These are phyloP conservation scores for Rhinocladiella mackenziei DNA, from an alignment of 2,329 filamentous ascomycete genomes.

Conservation along the genomic window DNA sequence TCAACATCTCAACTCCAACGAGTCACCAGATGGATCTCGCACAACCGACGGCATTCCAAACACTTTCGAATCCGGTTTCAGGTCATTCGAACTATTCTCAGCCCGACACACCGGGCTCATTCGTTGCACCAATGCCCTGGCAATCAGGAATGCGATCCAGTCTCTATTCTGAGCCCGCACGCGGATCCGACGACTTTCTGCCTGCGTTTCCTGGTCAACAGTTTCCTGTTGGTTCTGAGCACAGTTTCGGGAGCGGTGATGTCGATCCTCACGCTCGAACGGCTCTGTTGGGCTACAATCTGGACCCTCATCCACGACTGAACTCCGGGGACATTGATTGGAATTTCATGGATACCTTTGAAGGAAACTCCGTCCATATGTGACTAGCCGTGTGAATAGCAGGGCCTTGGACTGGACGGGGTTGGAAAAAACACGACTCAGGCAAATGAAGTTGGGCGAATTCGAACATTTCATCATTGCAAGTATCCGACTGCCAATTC, in stretches of 20 bases:
- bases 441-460: too few relatives aligned
- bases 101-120: slow-evolving; percentile 14
- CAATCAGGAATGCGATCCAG: slow-evolving; percentile 16
- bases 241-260: slow-evolving; percentile 25
- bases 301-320: slow-evolving; percentile 30
- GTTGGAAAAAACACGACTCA: too few relatives aligned
- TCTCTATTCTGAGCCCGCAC: slow-evolving; percentile 15
- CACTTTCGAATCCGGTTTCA: slow-evolving; percentile 22
- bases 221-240: slow-evolving; percentile 29
- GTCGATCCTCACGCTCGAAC: slow-evolving; percentile 28
- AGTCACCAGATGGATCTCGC: slow-evolving; percentile 22
- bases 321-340: slow-evolving; percentile 26
- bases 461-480: too few relatives aligned
- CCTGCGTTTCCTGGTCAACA: slow-evolving; percentile 32
- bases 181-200: slow-evolving; percentile 25
- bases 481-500: too few relatives aligned
- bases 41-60: slow-evolving; percentile 25
- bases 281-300: slow-evolving; percentile 28
- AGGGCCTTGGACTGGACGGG: neutral
- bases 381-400: slow-evolving; percentile 6
- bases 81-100: slow-evolving; percentile 18
- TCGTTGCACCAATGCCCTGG: slow-evolving; percentile 18
- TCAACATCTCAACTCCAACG: slow-evolving; percentile 21
- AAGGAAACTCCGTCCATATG: slow-evolving; percentile 15
- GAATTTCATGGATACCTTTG: slow-evolving; percentile 24